Evolutionary conservation across 106 monocot species (phyloP), one percentile per base, ranked within the genome.

Genomic region (Platanthera guangdongensis): DNA sequence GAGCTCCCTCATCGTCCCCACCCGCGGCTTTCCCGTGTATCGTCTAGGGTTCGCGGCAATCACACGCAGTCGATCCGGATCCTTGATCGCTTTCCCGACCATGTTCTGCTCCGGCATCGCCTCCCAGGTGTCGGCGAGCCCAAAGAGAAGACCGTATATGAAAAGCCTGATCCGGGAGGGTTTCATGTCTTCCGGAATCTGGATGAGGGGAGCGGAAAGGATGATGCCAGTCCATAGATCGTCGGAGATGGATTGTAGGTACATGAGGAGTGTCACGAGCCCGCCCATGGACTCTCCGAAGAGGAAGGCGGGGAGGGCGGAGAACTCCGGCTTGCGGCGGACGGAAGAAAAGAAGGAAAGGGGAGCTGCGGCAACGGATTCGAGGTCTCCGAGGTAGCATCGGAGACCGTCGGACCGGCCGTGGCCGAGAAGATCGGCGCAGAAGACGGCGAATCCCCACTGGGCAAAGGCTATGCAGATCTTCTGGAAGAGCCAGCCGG

Each of bases 401-500:
- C 97, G 81, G 91, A 97, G 30, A 2, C 72, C 72, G 19, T 72
- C 72, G 12, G 72, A 72, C 15, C 93, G 85, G 77, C 97, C 97
- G 79, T 97, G 97, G 74, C 97, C 97, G 79, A 91, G 87, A 32
- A 97, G 87, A 73, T 97, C 97, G 65, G 97, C 94, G 82, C 89
- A 90, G 89, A 88, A 94, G 78, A 90, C 94, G 81, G 93, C 84
- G 85, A 91, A 97, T 49, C 97, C 97, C 96, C 96, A 97, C 18
- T 52, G 78, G 77, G 94, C 85, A 80, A 79, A 97, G 74, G 77
- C 13, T 78, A 97, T 91, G 67, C 91, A 91, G 73, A 94, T 91
- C 83, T 88, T 97, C 86, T 97, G 97, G 85, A 97, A 97, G 68
- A 97, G 78, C 97, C 97, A 97, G 76, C 87, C 82, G 79, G 86